Base-by-base conservation (phyloP, 2,329 filamentous ascomycete species). In the Penicillium psychrosexuale region DNA sequence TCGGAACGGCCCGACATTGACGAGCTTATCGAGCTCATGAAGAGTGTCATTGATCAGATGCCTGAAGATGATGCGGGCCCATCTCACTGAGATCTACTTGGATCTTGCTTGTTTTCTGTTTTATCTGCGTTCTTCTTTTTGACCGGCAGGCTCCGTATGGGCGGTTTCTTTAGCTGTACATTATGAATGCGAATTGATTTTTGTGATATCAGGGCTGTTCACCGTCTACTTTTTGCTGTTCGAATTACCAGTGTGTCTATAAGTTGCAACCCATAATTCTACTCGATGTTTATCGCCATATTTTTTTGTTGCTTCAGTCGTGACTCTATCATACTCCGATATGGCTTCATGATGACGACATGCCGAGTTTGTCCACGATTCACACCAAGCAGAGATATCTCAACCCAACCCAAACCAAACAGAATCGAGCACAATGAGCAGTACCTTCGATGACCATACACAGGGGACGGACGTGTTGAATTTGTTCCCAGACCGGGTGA, bases 1-100 rank as follows among this genome's bases (percentile, higher is more conserved):
- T 83, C 82, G 3, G 93, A 97, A 71, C 80, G 94, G 61, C 94
- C 94, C 15, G 89, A 95, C 73, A 87, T 96, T 56, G 85, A 91
- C 65, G 87, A 94, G 74, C 76, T 97, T 72, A 94, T 95, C 63
- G 75, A 77, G 42, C 82, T 94, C 71, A 86, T 96, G n/a, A 84
- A 92, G 72, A 78, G 78, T 15, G 88, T 90, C 19, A 82, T 96
- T 65, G 80, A 82, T 33, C 78, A 81, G 52, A 70, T 91, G 60
- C 86, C 88, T 52, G 86, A 88, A 67, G 83, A 73, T 43, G 66
- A 64, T n/a, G 56, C 62, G 3, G 57, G 67, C 33, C 51, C 65
- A 12, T 69, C 67, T 9, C 61, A 56, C 49, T 67, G 43, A 62
- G 19, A 13, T 33, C 3, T 4, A 22, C n/a, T 12, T 12, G 34